These are phyloP conservation scores for Cryphonectria radicalis DNA, from an alignment of 2,329 filamentous ascomycete genomes.

Conservation along the genomic window DNA sequence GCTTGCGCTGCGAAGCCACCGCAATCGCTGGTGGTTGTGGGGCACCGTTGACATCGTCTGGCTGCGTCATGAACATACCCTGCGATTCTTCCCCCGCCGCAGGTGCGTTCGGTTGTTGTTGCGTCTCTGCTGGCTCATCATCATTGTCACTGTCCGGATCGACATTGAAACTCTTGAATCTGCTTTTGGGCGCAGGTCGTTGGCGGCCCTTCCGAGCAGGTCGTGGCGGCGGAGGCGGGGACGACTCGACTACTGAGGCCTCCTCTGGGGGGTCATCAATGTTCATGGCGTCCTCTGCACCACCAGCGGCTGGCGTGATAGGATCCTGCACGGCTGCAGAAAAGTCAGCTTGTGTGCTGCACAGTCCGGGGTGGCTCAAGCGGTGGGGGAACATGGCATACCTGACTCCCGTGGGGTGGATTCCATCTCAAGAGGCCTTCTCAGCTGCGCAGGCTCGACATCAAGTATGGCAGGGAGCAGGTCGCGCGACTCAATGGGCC, in stretches of 20 bases:
- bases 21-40: slow-evolving; percentile 22
- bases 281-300: slow-evolving; percentile 33
- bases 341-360: neutral
- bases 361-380: neutral
- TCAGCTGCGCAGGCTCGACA: slow-evolving; percentile 75
- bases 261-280: slow-evolving; percentile 32
- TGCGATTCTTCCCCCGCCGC: slow-evolving; percentile 37
- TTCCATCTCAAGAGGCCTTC: slow-evolving; percentile 66
- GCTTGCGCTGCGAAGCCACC: slow-evolving; percentile 47
- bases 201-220: slow-evolving; percentile 38
- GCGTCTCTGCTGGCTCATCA: slow-evolving; percentile 32
- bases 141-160: slow-evolving; percentile 45
- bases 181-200: slow-evolving; percentile 50
- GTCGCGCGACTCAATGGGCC: slow-evolving; percentile 85
- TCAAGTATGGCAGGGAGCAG: slow-evolving; percentile 87
- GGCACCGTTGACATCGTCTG: slow-evolving; percentile 34
- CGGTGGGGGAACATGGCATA: slow-evolving; percentile 9
- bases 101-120: slow-evolving; percentile 18
- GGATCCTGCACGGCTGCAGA: slow-evolving; percentile 4
- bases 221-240: slow-evolving; percentile 30
- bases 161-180: slow-evolving; percentile 77
- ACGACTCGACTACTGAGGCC: slow-evolving; percentile 14
- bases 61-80: slow-evolving; percentile 63
- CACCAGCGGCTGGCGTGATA: neutral
- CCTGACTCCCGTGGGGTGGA: slow-evolving; percentile 36